These are phyloP conservation scores for Flammula alnicola DNA, from an alignment of 1,284 basidiomycete genomes.

Conservation along the genomic window DNA sequence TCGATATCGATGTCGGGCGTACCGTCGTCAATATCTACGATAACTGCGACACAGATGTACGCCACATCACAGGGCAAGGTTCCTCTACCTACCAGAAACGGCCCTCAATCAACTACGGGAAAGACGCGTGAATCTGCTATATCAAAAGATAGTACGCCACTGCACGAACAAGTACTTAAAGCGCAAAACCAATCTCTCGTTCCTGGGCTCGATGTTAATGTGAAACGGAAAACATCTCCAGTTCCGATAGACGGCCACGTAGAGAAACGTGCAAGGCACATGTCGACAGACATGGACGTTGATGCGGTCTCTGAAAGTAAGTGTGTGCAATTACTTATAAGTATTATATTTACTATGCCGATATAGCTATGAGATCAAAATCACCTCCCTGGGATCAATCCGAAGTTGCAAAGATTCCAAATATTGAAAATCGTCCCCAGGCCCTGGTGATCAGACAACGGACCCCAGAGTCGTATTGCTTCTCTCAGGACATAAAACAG, in stretches of 20 bases:
- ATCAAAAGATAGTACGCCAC: slow-evolving; percentile 8
- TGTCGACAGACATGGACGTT: slow-evolving; percentile 46
- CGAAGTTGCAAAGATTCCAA: slow-evolving; percentile 3
- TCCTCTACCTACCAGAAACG: slow-evolving; percentile 10
- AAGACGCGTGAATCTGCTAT: slow-evolving; percentile 5
- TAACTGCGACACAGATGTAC: slow-evolving; percentile 4
- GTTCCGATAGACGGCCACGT: slow-evolving; percentile 43
- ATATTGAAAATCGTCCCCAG: slow-evolving; percentile 33
- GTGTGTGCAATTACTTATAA: slow-evolving; percentile 9
- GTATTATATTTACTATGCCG: slow-evolving; percentile 2
- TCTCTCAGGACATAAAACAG: slow-evolving; percentile 63
- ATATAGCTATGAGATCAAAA: slow-evolving; percentile 18
- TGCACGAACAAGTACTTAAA: slow-evolving; percentile 18
- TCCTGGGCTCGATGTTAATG: slow-evolving; percentile 20
- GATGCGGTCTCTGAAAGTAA: slow-evolving; percentile 34
- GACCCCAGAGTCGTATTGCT: slow-evolving; percentile 50
- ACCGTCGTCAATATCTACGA: background rate
- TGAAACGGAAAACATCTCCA: slow-evolving; percentile 58
- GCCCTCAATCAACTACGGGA: slow-evolving; percentile 1
- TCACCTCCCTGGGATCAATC: slow-evolving; percentile 6
- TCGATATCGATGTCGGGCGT: background rate
- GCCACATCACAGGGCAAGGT: slow-evolving; percentile 11
- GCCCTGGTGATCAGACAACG: slow-evolving; percentile 39
- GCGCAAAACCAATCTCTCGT: slow-evolving; percentile 19
- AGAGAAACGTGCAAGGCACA: slow-evolving; percentile 57